These are phyloP conservation scores for Zoysia matrella DNA, from an alignment of 202 grass and related monocot species.

Conservation along the genomic window DNA sequence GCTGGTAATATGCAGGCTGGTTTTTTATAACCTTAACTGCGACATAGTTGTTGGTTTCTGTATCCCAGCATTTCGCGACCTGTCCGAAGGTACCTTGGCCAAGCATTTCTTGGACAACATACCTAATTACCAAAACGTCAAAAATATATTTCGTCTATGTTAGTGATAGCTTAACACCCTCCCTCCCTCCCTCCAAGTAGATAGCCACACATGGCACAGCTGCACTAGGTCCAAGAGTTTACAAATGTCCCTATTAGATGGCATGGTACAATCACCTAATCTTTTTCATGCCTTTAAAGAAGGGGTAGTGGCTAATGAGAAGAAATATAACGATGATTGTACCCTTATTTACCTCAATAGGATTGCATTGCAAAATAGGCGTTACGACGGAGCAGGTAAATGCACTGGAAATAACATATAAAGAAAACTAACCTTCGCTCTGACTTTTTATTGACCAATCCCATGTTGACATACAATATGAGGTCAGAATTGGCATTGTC, in stretches of 20 bases:
- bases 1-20: constrained; percentile 92
- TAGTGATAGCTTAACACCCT: constrained; percentile 4
- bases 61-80: constrained; percentile 92
- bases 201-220: background rate
- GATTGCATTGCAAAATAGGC: background rate
- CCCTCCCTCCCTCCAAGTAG: background rate
- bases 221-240: background rate
- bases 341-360: background rate
- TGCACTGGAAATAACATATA: constrained; percentile 19
- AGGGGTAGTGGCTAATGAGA: background rate
- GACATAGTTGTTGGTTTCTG: constrained; percentile 73
- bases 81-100: constrained; percentile 99
- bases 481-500: constrained; percentile 97
- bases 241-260: background rate
- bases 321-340: background rate
- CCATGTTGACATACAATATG: constrained; percentile 88
- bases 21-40: constrained; percentile 99
- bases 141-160: constrained; percentile 30
- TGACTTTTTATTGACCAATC: constrained; percentile 70
- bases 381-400: background rate
- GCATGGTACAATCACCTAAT: background rate
- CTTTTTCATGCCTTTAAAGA: background rate
- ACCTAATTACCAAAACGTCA: constrained; percentile 57
- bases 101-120: constrained; percentile 91
- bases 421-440: constrained; percentile 69